Evolutionary conservation across 176 grass and related monocot species (phyloP).

Genomic region (Microstegium vimineum): DNA sequence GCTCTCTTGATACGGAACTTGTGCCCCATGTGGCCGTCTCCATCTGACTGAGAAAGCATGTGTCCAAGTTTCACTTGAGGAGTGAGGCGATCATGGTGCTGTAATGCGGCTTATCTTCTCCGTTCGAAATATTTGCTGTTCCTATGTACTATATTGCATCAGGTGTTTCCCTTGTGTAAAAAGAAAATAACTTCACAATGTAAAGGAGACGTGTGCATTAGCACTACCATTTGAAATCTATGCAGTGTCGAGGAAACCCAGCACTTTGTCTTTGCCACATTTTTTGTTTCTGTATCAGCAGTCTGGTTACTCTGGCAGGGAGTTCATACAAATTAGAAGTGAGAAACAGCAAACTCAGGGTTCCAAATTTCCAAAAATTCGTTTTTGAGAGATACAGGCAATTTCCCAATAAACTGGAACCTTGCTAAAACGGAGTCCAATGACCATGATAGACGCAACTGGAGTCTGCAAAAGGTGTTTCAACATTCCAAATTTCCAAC

Average conservation of each 20-base stretch:
- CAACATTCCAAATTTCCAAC: too few species aligned
- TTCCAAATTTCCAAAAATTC: too few species aligned
- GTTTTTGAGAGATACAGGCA: too few species aligned
- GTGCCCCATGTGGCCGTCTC: not conserved
- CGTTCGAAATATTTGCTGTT: not conserved
- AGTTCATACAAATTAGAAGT: not conserved
- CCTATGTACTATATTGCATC: not conserved
- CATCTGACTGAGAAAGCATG: not conserved
- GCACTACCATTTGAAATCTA: not conserved
- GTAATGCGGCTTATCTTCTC: not conserved
- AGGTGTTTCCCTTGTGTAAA: not conserved
- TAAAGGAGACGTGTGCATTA: not conserved
- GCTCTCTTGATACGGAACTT: slow-evolving; percentile 13
- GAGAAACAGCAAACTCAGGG: too few species aligned
- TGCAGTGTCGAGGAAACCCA: not conserved
- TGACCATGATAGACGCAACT: too few species aligned
- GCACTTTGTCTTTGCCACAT: not conserved
- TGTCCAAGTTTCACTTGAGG: slow-evolving; percentile 13
- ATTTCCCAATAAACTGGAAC: not conserved
- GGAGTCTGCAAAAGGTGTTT: too few species aligned
- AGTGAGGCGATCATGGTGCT: slow-evolving; percentile 9
- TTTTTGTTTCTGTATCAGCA: not conserved
- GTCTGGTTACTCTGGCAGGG: not conserved
- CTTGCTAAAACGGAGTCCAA: too few species aligned
- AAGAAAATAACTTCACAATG: not conserved